Evolutionary conservation across 2,329 filamentous ascomycete genomes (phyloP), one percentile per base, ranked within the genome.

Genomic region (Verticillium alfalfae): DNA sequence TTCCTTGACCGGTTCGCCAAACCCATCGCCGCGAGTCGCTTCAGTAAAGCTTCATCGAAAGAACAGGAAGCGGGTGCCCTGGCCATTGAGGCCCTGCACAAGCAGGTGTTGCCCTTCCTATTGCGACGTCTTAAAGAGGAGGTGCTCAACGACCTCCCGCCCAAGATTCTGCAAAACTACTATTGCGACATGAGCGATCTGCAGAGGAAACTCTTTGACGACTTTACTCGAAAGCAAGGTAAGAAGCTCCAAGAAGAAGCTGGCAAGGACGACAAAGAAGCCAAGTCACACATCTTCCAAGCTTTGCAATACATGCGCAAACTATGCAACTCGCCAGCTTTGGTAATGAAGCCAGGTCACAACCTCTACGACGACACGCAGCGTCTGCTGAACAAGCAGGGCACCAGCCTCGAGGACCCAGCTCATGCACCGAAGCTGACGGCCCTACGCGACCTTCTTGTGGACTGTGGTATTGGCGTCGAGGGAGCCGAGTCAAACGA

Each of bases 301-400:
- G 95, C 96, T 4, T 78, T 99, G 55, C 96, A 99, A 73, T 99
- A 99, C 77, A 99, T 99, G 96, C 92, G 96, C 64, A 98, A 98
- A 78, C 86, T 99, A 6, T 99, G 95, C 84, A 99, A 99, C 73
- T 97, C 95, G 3, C 95, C 95, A 0, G 93, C 95, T 0, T 83
- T 99, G 66, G 95, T 99, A 10, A 92, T 99, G 83, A 98, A 97
- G 71, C 93, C 95, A 59, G 92, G 88, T 18, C 94, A 96, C 76
- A 92, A 90, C 71, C 86, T 95, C 65, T 99, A 97, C 73, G 91
- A 92, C 16, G 89, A 93, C 18, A 94, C 93, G 4, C 93, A 96
- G 73, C 86, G 86, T 58, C 87, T 93, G 67, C 84, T 99, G 22
- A 84, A 87, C 58, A 89, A 88, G 71, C 88, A 93, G 71, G 88